Conservation (phyloP, 2,329 filamentous ascomycete genomes). For the Achaetomium macrosporum region DNA sequence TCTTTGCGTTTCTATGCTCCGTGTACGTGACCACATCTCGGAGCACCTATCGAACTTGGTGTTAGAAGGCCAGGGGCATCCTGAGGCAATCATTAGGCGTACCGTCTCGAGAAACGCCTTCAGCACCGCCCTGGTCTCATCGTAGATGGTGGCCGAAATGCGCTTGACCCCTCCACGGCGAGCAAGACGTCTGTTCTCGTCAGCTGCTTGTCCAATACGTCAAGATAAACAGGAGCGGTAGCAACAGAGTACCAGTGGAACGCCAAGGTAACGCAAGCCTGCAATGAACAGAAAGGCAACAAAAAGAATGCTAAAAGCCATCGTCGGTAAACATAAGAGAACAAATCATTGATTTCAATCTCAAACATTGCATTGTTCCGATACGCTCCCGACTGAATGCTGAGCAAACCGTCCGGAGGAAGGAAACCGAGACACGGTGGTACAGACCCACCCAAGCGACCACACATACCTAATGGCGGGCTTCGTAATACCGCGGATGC, state of each 20-base stretch:
- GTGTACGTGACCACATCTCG: slow-evolving; percentile 43
- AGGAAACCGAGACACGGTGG: not conserved
- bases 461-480: slow-evolving; percentile 14
- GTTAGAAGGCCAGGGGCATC: not conserved
- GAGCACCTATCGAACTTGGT: slow-evolving; percentile 41
- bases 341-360: no score
- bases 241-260: no score
- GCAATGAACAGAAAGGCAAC: not conserved
- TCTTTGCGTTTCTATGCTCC: slow-evolving; percentile 54
- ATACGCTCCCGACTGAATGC: no score
- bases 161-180: slow-evolving; percentile 72
- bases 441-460: not conserved
- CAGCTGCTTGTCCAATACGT: not conserved
- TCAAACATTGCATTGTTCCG: no score
- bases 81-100: slow-evolving; percentile 16
- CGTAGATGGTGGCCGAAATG: slow-evolving; percentile 60
- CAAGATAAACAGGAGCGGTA: not conserved
- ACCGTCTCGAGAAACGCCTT: slow-evolving; percentile 45
- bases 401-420: not conserved
- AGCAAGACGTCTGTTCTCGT: slow-evolving; percentile 54
- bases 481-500: slow-evolving; percentile 47
- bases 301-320: no score
- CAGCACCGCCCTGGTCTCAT: slow-evolving; percentile 50
- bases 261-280: not conserved
- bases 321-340: no score